A percentile compares a stretch with the other conserved stretches of the same genome.
These are phyloP conservation scores for Cystofilobasidium ferigula DNA, from an alignment of 768 basidiomycete species.

Conservation along the genomic window DNA sequence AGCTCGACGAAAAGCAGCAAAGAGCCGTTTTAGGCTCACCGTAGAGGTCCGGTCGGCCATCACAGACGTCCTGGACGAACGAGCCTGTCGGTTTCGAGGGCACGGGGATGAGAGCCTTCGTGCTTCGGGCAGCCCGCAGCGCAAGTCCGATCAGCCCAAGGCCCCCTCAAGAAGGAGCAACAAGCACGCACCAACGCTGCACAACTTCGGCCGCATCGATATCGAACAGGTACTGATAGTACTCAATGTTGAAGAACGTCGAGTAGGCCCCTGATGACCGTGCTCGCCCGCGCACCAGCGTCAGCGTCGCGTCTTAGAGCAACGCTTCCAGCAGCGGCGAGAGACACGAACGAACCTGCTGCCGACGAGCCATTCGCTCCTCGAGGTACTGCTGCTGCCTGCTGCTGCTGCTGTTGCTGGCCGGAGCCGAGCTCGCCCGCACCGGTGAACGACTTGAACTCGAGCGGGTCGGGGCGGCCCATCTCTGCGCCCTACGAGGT, in stretches of 20 bases:
- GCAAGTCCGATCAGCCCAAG: neutral
- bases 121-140: neutral
- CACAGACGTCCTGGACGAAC: conserved; percentile 37
- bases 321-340: neutral
- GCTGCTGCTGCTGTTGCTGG: neutral
- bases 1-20: neutral
- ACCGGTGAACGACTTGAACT: neutral
- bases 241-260: conserved; percentile 13
- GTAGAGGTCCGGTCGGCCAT: conserved; percentile 37
- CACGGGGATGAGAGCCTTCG: conserved; percentile 21
- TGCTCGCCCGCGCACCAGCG: neutral
- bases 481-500: neutral
- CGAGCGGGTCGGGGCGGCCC: neutral
- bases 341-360: neutral
- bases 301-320: no score
- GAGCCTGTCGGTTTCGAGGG: conserved; percentile 20
- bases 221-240: conserved; percentile 27
- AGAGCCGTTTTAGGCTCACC: conserved; percentile 27
- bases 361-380: neutral
- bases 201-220: conserved; percentile 22
- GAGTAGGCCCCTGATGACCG: neutral
- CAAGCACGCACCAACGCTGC: conserved; percentile 20
- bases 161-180: neutral
- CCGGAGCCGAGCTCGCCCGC: neutral
- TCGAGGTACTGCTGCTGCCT: neutral